A percentile compares a stretch with the other conserved stretches of the same genome.
Evolutionary conservation across 2,329 filamentous ascomycete species (phyloP).

Genomic region (Paracoccidioides lutzii): DNA sequence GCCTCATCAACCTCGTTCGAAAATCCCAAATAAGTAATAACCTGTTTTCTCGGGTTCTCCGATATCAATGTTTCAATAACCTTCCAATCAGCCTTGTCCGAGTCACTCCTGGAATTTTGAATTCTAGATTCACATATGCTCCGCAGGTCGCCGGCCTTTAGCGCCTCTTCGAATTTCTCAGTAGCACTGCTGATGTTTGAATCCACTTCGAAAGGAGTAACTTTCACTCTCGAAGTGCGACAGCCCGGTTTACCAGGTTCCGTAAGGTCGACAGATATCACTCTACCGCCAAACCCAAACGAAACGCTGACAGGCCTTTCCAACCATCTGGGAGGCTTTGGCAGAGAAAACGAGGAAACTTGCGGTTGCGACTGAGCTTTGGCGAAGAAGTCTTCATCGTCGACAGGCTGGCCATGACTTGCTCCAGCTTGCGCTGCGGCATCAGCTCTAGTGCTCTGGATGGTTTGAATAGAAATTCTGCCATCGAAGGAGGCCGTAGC

Average conservation of each 20-base stretch:
- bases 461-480: constrained; percentile 83
- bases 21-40: constrained; percentile 87
- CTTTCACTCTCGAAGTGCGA: constrained; percentile 59
- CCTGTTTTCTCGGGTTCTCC: constrained; percentile 69
- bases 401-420: constrained; percentile 55
- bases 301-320: constrained; percentile 73
- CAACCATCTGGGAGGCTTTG: constrained; percentile 80
- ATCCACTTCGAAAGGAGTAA: constrained; percentile 82
- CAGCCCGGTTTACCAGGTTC: constrained; percentile 51
- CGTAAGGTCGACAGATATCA: constrained; percentile 57
- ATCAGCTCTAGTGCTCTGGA: constrained; percentile 82
- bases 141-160: constrained; percentile 64
- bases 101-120: constrained; percentile 61
- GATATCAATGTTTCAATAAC: constrained; percentile 82
- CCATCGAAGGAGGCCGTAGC: constrained; percentile 96
- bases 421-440: constrained; percentile 48
- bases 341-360: constrained; percentile 73
- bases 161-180: constrained; percentile 70
- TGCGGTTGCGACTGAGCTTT: constrained; percentile 87
- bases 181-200: constrained; percentile 71
- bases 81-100: constrained; percentile 92
- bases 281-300: constrained; percentile 90
- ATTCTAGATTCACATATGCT: constrained; percentile 71
- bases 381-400: constrained; percentile 93
- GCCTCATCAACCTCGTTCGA: constrained; percentile 45